These are phyloP conservation scores for Allantophomopsis lycopodina DNA, from an alignment of 2,329 filamentous ascomycete species.

Conservation along the genomic window DNA sequence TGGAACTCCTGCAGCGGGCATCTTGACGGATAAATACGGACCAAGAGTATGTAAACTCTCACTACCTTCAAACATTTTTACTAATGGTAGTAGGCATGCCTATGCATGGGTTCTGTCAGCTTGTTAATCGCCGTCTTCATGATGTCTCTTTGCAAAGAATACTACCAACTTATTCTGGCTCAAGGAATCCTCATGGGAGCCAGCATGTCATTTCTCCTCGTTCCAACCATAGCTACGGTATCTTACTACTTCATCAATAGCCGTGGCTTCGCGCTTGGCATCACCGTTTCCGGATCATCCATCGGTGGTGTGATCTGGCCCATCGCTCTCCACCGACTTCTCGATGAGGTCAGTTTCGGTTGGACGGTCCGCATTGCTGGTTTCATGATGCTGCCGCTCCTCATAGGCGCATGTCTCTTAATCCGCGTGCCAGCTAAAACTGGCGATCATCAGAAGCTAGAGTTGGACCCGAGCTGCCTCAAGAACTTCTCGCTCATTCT, in stretches of 20 bases:
- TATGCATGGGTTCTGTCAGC: too few species aligned
- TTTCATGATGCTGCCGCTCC: conserved; percentile 26
- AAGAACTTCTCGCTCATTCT: conserved; percentile 19
- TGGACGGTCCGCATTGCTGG: conserved; percentile 40
- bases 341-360: conserved; percentile 32
- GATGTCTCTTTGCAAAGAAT: conserved; percentile 36
- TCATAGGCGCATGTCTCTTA: too few species aligned
- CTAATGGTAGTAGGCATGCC: too few species aligned
- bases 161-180: conserved; percentile 34
- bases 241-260: conserved; percentile 30
- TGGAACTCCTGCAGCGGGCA: conserved; percentile 11
- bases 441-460: too few species aligned
- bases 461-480: background rate
- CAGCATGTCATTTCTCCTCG: conserved; percentile 24
- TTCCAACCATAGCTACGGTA: conserved; percentile 23
- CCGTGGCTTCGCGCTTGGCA: conserved; percentile 28
- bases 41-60: conserved; percentile 7
- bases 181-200: conserved; percentile 28
- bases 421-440: too few species aligned
- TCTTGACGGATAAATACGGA: conserved; percentile 18
- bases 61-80: too few species aligned
- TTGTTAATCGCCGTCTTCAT: conserved; percentile 40
- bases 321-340: conserved; percentile 39
- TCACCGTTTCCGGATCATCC: conserved; percentile 25
- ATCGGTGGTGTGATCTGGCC: conserved; percentile 41